A percentile compares a stretch with the other conserved stretches of the same genome.
These are phyloP conservation scores for Eimeria praecox DNA, from an alignment of 169 alveolate species.

Conservation along the genomic window DNA sequence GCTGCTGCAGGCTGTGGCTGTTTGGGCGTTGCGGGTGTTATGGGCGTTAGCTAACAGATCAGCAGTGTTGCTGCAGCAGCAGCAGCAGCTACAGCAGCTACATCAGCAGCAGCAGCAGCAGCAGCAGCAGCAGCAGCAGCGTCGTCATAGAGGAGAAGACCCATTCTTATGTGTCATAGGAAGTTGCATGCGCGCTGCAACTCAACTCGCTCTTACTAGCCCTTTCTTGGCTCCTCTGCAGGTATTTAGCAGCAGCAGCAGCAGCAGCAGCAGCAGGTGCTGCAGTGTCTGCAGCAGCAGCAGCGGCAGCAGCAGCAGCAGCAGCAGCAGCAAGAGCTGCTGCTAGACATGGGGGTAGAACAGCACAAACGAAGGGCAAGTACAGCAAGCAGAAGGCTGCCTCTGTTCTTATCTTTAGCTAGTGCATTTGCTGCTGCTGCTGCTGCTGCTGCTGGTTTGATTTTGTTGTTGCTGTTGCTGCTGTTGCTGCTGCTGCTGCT, in stretches of 20 bases:
- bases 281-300: background rate
- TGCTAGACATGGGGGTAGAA: no score
- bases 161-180: background rate
- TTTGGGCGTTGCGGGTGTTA: constrained; percentile 17
- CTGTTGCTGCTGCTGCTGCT: constrained; percentile 3
- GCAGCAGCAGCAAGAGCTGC: background rate
- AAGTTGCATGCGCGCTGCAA: constrained; percentile 26
- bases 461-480: background rate
- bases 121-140: constrained; percentile 12
- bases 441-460: background rate
- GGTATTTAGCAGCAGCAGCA: background rate
- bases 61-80: constrained; percentile 51
- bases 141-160: background rate
- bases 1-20: constrained; percentile 44
- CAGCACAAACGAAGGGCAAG: background rate
- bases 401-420: background rate
- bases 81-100: constrained; percentile 19
- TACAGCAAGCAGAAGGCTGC: background rate
- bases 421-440: background rate
- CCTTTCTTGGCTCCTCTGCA: constrained; percentile 43
- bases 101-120: constrained; percentile 37
- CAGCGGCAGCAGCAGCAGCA: constrained; percentile 5
- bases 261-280: constrained; percentile 43
- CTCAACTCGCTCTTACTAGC: constrained; percentile 37
- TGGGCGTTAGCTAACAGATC: constrained; percentile 34